phyloP scores from a whole-genome alignment of 176 grass and related monocot genomes.

The Zea mays region DNA sequence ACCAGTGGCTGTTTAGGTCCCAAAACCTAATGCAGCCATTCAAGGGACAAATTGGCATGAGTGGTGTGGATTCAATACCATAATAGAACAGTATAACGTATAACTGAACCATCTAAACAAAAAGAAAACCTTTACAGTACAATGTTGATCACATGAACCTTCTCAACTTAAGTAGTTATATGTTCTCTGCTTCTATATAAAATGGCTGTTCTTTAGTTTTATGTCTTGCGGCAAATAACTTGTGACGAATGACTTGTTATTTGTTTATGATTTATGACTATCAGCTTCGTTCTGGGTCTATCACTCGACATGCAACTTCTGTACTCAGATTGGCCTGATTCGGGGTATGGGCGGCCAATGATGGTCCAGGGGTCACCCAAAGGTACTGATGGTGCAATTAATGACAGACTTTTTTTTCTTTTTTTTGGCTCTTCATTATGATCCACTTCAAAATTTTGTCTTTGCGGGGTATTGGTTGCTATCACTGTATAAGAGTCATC shows the following conservation, averaged over 20 bases:
- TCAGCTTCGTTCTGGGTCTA: no score
- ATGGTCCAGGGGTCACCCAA: conserved; percentile 62
- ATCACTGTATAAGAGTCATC: neutral
- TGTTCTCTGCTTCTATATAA: conserved; percentile 10
- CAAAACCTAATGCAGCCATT: neutral
- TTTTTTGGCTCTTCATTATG: conserved; percentile 1
- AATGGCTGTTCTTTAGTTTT: neutral
- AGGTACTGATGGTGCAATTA: conserved; percentile 51
- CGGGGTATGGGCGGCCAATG: conserved; percentile 66
- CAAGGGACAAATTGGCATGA: neutral
- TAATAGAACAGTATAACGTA: neutral
- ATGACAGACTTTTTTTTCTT: neutral
- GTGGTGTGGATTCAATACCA: neutral
- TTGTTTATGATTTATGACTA: neutral
- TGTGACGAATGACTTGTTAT: conserved; percentile 13
- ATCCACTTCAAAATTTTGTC: neutral
- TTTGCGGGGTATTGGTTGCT: neutral
- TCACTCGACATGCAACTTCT: conserved; percentile 31
- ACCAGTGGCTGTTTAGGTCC: no score
- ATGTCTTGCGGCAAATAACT: neutral
- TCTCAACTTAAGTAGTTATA: conserved; percentile 1
- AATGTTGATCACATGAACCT: conserved; percentile 9
- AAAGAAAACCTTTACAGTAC: neutral
- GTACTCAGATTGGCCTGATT: conserved; percentile 79
- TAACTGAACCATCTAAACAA: neutral